A percentile compares a stretch with the other conserved stretches of the same genome.
Evolutionary conservation across 2,329 filamentous ascomycete species (phyloP).

Genomic region (Grosmannia serpens): DNA sequence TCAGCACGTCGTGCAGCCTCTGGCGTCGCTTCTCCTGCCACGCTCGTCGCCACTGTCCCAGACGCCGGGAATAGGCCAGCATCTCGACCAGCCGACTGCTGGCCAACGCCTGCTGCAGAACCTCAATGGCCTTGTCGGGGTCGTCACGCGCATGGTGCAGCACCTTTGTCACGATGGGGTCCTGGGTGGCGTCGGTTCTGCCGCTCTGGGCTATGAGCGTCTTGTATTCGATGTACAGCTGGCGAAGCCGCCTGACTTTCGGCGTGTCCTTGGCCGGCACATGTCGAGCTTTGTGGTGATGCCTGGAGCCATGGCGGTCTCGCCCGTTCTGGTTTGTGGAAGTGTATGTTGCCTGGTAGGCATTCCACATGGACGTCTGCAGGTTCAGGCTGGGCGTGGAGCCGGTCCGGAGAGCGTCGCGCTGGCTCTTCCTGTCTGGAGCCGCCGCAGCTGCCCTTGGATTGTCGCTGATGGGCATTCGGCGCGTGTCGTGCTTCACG

Average conservation of each 20-base stretch:
- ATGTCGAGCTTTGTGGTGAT: neutral
- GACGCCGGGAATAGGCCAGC: neutral
- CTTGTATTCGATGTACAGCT: neutral
- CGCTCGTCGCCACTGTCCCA: neutral
- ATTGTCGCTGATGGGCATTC: neutral
- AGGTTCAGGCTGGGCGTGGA: neutral
- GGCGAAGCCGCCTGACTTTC: neutral
- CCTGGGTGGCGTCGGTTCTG: neutral
- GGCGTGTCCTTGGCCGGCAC: neutral
- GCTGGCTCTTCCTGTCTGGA: neutral
- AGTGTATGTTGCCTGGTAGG: neutral
- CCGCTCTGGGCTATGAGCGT: neutral
- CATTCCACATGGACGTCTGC: constrained; percentile 3
- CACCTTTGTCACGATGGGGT: neutral
- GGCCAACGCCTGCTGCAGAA: neutral
- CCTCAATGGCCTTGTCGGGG: neutral
- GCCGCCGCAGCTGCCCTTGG: neutral
- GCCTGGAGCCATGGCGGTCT: neutral
- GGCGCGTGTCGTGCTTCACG: neutral
- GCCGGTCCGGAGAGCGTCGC: neutral
- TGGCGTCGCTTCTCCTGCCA: neutral
- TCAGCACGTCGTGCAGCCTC: neutral
- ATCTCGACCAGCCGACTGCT: neutral
- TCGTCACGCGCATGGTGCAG: neutral
- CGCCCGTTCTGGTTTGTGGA: neutral